These are phyloP conservation scores for Gloeophyllum trabeum DNA, from an alignment of 768 basidiomycete genomes.

Conservation along the genomic window DNA sequence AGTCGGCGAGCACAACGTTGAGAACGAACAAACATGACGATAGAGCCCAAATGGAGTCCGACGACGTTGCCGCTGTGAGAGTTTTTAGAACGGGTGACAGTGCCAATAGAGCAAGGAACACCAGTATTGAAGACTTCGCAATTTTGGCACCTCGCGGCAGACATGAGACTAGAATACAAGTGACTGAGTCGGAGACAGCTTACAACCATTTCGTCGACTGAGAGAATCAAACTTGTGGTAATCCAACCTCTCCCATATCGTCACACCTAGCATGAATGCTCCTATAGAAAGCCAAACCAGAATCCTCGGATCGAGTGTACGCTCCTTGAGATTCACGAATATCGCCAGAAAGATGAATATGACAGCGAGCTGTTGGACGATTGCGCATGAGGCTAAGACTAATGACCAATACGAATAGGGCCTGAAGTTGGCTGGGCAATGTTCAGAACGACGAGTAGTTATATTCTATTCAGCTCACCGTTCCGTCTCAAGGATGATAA, in stretches of 20 bases:
- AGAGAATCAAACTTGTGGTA: conserved; percentile 14
- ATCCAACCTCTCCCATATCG: conserved; percentile 48
- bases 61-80: conserved; percentile 88
- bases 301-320: conserved; percentile 52
- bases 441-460: conserved; percentile 6
- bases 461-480: conserved; percentile 34
- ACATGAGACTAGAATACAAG: not conserved
- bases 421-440: conserved; percentile 56
- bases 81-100: conserved; percentile 88
- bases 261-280: conserved; percentile 50
- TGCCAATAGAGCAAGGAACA: conserved; percentile 82
- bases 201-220: not conserved
- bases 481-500: conserved; percentile 70
- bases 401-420: conserved; percentile 71
- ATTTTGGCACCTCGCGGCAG: conserved; percentile 47
- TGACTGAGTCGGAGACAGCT: not conserved
- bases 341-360: conserved; percentile 75
- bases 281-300: conserved; percentile 54
- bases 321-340: conserved; percentile 62
- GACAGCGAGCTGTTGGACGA: conserved; percentile 77
- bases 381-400: conserved; percentile 56
- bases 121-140: conserved; percentile 73
- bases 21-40: conserved; percentile 77
- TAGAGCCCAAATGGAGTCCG: conserved; percentile 94
- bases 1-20: conserved; percentile 79